phyloP scores from a whole-genome alignment of 345 rosid genomes.

The Mercurialis annua region DNA sequence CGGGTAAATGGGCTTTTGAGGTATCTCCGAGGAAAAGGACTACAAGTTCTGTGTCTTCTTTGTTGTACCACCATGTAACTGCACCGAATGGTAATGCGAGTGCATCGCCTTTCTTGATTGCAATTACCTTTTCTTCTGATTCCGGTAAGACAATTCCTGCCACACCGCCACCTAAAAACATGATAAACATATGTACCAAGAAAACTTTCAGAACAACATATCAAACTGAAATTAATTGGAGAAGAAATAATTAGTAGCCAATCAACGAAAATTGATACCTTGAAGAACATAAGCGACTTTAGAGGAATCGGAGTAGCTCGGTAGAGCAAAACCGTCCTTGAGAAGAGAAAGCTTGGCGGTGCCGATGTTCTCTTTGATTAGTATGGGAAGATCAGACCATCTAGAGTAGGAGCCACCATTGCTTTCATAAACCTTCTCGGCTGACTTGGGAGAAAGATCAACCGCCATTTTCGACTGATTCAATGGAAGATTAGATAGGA shows the following conservation, averaged over 20 bases:
- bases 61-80: constrained; percentile 85
- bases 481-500: too few relatives aligned
- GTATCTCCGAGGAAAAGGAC: constrained; percentile 81
- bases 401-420: constrained; percentile 74
- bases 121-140: constrained; percentile 72
- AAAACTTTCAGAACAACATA: too few relatives aligned
- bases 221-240: not conserved
- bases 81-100: constrained; percentile 88
- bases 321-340: constrained; percentile 76
- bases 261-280: too few relatives aligned
- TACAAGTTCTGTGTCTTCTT: constrained; percentile 63
- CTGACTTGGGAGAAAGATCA: constrained; percentile 23
- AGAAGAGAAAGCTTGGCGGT: constrained; percentile 79
- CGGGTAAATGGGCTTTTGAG: constrained; percentile 62
- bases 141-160: constrained; percentile 86
- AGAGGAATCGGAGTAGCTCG: constrained; percentile 81
- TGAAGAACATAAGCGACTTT: constrained; percentile 86
- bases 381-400: constrained; percentile 83
- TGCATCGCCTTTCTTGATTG: constrained; percentile 76
- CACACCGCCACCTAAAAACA: constrained; percentile 53
- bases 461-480: too few relatives aligned
- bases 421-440: constrained; percentile 59
- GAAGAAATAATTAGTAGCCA: too few relatives aligned
- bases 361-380: constrained; percentile 67
- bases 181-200: not conserved